phyloP scores from a whole-genome alignment of 352 stramenopile genomes.

The Globisporangium ultimum region DNA sequence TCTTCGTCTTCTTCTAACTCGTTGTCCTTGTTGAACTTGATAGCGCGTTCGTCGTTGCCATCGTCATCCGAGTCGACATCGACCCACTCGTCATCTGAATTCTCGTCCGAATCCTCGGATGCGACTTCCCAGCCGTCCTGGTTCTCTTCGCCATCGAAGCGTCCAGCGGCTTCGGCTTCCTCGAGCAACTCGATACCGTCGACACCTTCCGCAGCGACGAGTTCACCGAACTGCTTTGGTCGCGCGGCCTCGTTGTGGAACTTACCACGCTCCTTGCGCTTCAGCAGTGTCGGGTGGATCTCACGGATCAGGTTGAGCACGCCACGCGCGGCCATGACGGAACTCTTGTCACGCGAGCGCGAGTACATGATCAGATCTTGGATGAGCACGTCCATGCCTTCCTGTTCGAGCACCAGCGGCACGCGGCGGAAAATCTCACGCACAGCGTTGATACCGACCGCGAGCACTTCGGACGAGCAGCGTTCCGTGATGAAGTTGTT shows the following conservation, averaged over 20 bases:
- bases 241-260: constrained; percentile 82
- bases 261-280: constrained; percentile 96
- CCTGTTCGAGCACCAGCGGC: constrained; percentile 92
- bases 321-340: constrained; percentile 94
- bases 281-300: constrained; percentile 93
- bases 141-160: constrained; percentile 82
- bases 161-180: constrained; percentile 63
- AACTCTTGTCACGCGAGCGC: constrained; percentile 95
- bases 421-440: constrained; percentile 94
- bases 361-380: constrained; percentile 95
- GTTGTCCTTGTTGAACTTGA: constrained; percentile 25
- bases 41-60: constrained; percentile 11
- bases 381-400: constrained; percentile 88
- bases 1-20: constrained; percentile 26
- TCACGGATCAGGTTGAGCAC: constrained; percentile 97
- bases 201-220: constrained; percentile 90
- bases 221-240: constrained; percentile 89
- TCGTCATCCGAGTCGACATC: constrained; percentile 58
- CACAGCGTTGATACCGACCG: constrained; percentile 97
- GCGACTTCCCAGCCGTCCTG: constrained; percentile 82
- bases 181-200: constrained; percentile 95
- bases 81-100: constrained; percentile 71
- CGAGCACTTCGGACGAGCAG: constrained; percentile 95
- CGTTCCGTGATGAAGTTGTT: constrained; percentile 98
- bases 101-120: constrained; percentile 57